Evolutionary conservation across 768 basidiomycete species (phyloP).

Genomic region (Tulasnella sp.): DNA sequence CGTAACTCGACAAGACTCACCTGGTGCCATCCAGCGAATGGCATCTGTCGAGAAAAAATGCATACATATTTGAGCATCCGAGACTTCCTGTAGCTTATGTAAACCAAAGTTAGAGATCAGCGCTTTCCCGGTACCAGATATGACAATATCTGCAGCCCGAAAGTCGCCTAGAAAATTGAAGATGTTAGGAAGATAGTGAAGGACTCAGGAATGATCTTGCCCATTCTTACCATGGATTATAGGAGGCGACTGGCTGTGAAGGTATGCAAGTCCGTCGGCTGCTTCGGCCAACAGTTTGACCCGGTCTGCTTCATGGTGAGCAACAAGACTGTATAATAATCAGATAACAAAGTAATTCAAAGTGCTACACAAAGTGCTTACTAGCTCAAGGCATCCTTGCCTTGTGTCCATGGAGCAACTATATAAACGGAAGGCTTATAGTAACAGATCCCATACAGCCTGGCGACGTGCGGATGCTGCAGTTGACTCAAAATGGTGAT

Average conservation of each 20-base stretch:
- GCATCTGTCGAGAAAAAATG: slow-evolving; percentile 21
- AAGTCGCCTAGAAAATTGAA: slow-evolving; percentile 24
- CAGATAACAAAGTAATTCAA: slow-evolving; percentile 26
- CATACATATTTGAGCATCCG: not conserved
- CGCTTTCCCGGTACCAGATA: slow-evolving; percentile 30
- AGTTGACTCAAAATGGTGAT: no score
- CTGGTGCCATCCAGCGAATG: slow-evolving; percentile 21
- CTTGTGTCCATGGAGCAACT: slow-evolving; percentile 38
- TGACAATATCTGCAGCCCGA: slow-evolving; percentile 29
- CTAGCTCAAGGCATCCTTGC: slow-evolving; percentile 31
- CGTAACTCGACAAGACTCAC: not conserved
- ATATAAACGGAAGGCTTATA: slow-evolving; percentile 17
- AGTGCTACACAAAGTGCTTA: slow-evolving; percentile 25
- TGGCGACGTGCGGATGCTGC: slow-evolving; percentile 22
- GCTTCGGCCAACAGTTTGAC: slow-evolving; percentile 6
- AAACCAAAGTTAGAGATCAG: slow-evolving; percentile 37
- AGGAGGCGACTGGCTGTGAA: slow-evolving; percentile 7
- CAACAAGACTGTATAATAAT: slow-evolving; percentile 25
- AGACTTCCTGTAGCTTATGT: slow-evolving; percentile 20
- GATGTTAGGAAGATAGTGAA: not conserved
- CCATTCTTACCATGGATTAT: slow-evolving; percentile 16
- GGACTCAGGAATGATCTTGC: slow-evolving; percentile 10
- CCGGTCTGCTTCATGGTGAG: slow-evolving; percentile 7
- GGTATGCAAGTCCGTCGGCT: slow-evolving; percentile 13
- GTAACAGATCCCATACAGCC: not conserved